Percentiles rank a stretch among this genome's conserved stretches.
Conservation (phyloP, 345 rosid species). For the Populus alba region DNA sequence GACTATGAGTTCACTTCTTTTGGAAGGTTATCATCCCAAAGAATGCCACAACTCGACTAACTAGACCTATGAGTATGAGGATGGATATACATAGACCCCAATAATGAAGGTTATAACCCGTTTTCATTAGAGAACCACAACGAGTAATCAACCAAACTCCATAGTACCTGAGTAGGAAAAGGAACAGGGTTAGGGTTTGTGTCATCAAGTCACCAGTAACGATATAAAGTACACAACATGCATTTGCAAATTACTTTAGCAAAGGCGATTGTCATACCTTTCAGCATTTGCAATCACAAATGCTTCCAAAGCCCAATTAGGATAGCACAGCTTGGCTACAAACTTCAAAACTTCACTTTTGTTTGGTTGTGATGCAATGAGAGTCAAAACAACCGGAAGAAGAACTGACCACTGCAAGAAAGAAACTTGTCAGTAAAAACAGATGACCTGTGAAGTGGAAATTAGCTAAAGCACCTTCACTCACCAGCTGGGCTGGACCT, state of each 20-base stretch:
- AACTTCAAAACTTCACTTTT: slow-evolving; percentile 34
- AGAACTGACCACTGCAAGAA: slow-evolving; percentile 85
- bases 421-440: slow-evolving; percentile 9
- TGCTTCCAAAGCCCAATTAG: slow-evolving; percentile 88
- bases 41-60: slow-evolving; percentile 55
- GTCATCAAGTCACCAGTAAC: not conserved
- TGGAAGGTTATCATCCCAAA: slow-evolving; percentile 60
- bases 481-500: slow-evolving; percentile 90
- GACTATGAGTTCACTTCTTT: slow-evolving; percentile 45
- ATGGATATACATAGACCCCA: slow-evolving; percentile 58
- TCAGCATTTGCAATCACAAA: slow-evolving; percentile 78
- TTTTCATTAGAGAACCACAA: slow-evolving; percentile 56
- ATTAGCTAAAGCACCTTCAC: slow-evolving; percentile 16
- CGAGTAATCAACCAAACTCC: slow-evolving; percentile 93
- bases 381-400: slow-evolving; percentile 93
- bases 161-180: slow-evolving; percentile 52
- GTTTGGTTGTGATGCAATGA: slow-evolving; percentile 59
- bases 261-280: slow-evolving; percentile 37
- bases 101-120: slow-evolving; percentile 54
- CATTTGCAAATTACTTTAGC: not conserved
- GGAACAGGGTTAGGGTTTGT: not conserved
- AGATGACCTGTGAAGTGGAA: not conserved
- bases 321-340: slow-evolving; percentile 64
- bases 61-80: slow-evolving; percentile 49
- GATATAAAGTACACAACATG: not conserved